Conservation (phyloP, 139 green algal genomes). For the Trebouxia sp. region DNA sequence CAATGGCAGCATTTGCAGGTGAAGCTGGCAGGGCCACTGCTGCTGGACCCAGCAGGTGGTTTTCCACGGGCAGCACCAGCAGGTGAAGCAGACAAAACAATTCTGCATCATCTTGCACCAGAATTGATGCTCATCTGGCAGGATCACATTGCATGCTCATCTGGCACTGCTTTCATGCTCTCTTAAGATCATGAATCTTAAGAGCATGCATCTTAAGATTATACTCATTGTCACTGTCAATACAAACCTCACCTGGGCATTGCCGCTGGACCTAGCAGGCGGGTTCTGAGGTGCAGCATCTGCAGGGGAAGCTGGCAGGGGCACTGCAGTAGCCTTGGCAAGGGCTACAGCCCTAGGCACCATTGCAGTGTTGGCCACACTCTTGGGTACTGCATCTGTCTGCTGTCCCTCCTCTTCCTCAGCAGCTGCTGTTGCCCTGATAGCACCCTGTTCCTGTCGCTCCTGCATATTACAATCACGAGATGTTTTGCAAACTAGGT, state of each 20-base stretch:
- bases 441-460: background rate
- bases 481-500: too few relatives aligned
- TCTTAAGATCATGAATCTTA: background rate
- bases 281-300: background rate
- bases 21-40: background rate
- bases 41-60: too few relatives aligned
- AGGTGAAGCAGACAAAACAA: too few relatives aligned
- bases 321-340: constrained; percentile 6
- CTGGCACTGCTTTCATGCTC: background rate
- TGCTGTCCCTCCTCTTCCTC: background rate
- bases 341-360: constrained; percentile 11
- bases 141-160: background rate
- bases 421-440: background rate
- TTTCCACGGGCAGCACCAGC: too few relatives aligned
- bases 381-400: background rate
- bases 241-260: background rate
- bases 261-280: constrained; percentile 2
- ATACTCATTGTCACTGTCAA: too few relatives aligned
- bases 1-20: background rate
- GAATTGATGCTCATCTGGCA: too few relatives aligned
- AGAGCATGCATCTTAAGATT: background rate
- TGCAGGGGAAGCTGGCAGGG: background rate
- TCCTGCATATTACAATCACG: too few relatives aligned
- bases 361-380: background rate
- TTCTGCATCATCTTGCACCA: background rate